phyloP scores from a whole-genome alignment of 257 asterid genomes.

The Ehretia macrophylla region DNA sequence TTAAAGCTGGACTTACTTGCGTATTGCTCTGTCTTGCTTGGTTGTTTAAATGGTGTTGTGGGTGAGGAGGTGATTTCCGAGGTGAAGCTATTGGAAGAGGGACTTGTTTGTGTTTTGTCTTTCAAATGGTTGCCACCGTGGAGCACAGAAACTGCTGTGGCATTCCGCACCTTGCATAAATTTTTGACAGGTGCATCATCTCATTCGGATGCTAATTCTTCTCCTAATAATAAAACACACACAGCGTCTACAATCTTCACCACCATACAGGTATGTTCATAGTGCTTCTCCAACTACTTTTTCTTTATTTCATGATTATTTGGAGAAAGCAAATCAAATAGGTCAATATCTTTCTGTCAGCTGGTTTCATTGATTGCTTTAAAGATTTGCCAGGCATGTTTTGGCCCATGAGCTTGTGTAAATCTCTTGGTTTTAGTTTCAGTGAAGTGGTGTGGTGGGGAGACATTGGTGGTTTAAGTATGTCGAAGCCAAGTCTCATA shows the following conservation, averaged over 20 bases:
- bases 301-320: not conserved
- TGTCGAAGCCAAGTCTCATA: not conserved
- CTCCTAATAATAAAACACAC: constrained; percentile 27
- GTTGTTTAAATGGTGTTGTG: constrained; percentile 25
- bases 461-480: not conserved
- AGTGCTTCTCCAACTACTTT: constrained; percentile 7
- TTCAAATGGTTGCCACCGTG: constrained; percentile 94
- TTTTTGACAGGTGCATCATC: constrained; percentile 68
- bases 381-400: too few relatives aligned
- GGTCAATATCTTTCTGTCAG: too few relatives aligned
- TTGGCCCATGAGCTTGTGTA: too few relatives aligned
- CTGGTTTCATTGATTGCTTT: too few relatives aligned
- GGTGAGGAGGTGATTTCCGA: constrained; percentile 28
- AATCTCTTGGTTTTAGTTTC: too few relatives aligned
- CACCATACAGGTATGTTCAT: constrained; percentile 57
- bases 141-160: constrained; percentile 92
- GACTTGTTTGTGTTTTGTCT: constrained; percentile 81
- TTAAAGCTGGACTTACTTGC: constrained; percentile 86
- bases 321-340: not conserved
- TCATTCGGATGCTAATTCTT: constrained; percentile 39
- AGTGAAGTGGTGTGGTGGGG: too few relatives aligned
- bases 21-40: constrained; percentile 51
- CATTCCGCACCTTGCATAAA: constrained; percentile 77
- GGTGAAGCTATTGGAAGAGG: constrained; percentile 62
- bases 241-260: constrained; percentile 44